phyloP scores from a whole-genome alignment of 805 yeast species.

The Ogataea corticis region DNA sequence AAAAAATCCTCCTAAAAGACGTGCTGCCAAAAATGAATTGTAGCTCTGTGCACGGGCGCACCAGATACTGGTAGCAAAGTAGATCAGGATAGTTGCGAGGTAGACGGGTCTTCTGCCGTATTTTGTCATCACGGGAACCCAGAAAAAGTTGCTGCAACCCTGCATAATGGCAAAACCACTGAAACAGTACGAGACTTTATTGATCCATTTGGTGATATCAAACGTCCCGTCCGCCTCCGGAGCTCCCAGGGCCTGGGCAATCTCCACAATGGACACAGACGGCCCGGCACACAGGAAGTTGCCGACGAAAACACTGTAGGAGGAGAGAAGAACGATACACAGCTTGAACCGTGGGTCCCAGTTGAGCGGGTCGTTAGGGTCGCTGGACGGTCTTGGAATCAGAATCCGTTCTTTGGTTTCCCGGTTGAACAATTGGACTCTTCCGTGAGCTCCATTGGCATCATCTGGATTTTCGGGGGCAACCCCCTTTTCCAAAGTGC shows the following conservation, averaged over 20 bases:
- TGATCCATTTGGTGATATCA: conserved; percentile 6
- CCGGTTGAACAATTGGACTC: conserved; percentile 9
- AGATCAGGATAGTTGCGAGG: conserved; percentile 32
- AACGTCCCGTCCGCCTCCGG: conserved; percentile 9
- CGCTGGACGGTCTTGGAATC: conserved; percentile 64
- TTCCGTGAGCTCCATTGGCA: conserved; percentile 3
- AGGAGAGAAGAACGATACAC: conserved; percentile 7
- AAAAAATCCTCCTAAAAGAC: conserved; percentile 32
- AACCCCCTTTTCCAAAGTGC: conserved; percentile 14
- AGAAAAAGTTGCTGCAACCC: conserved; percentile 38
- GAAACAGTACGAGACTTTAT: conserved; percentile 10
- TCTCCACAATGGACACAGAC: conserved; percentile 7
- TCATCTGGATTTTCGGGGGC: background rate
- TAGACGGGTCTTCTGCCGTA: conserved; percentile 40
- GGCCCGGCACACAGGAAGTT: conserved; percentile 13
- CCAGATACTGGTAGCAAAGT: conserved; percentile 33
- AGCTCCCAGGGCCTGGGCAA: conserved; percentile 5
- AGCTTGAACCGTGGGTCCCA: conserved; percentile 41
- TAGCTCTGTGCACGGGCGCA: conserved; percentile 32
- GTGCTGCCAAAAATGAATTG: conserved; percentile 32
- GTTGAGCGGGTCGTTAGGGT: conserved; percentile 69
- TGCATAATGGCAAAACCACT: conserved; percentile 28
- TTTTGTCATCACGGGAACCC: conserved; percentile 38
- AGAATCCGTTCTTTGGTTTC: conserved; percentile 33
- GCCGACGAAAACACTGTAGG: conserved; percentile 12